Conservation (phyloP, 2,329 filamentous ascomycete species). For the Monilinia laxa region DNA sequence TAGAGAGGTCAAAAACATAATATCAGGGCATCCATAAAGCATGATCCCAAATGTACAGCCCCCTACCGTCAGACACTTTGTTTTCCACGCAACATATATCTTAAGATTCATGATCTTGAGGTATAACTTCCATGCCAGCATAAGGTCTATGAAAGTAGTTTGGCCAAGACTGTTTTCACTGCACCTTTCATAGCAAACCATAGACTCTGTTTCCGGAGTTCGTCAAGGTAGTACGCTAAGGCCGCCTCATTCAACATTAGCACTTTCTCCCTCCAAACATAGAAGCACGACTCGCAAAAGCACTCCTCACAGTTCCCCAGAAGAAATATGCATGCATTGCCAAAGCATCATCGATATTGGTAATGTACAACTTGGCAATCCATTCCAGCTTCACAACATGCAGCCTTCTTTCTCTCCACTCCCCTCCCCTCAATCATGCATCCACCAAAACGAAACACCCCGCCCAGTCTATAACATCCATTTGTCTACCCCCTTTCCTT, state of each 20-base stretch:
- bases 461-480: slow-evolving; percentile 7
- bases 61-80: background rate
- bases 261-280: background rate
- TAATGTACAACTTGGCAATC: slow-evolving; percentile 39
- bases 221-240: background rate
- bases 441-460: background rate
- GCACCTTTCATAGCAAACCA: background rate
- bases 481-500: slow-evolving; percentile 24
- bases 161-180: background rate
- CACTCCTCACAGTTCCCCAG: background rate
- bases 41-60: background rate
- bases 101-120: background rate
- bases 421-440: background rate
- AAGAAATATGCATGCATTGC: slow-evolving; percentile 35
- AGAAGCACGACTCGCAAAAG: background rate
- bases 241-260: background rate
- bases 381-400: slow-evolving; percentile 17
- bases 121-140: background rate
- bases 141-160: background rate
- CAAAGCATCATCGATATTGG: slow-evolving; percentile 33
- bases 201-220: background rate
- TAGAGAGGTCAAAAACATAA: background rate
- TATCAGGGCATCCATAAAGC: background rate
- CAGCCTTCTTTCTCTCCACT: background rate
- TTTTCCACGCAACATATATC: background rate